Evolutionary conservation across 2,329 filamentous ascomycete genomes (phyloP).

Genomic region (Exophiala xenobiotica): DNA sequence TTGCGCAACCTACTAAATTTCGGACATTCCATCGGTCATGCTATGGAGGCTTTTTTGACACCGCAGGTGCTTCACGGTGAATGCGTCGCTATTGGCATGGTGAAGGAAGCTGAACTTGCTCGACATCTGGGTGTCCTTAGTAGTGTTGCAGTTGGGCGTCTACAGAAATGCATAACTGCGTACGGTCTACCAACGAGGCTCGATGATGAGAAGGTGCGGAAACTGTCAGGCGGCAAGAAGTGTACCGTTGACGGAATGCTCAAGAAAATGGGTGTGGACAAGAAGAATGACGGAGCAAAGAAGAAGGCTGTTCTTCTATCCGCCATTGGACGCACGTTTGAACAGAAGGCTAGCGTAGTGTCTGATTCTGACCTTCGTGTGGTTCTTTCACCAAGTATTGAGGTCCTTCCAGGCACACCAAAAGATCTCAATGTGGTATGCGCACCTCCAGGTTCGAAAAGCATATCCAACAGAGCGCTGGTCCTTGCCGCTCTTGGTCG

Average conservation of each 20-base stretch:
- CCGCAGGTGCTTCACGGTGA: slow-evolving; percentile 95
- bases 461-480: slow-evolving; percentile 91
- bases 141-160: slow-evolving; percentile 80
- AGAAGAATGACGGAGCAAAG: slow-evolving; percentile 93
- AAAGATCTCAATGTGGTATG: slow-evolving; percentile 67
- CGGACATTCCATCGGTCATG: slow-evolving; percentile 96
- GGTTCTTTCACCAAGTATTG: slow-evolving; percentile 75
- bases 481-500: slow-evolving; percentile 88
- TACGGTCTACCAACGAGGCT: slow-evolving; percentile 87
- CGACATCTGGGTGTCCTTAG: slow-evolving; percentile 82
- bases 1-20: slow-evolving; percentile 94
- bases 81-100: slow-evolving; percentile 95
- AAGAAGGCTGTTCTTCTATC: slow-evolving; percentile 96
- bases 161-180: slow-evolving; percentile 91
- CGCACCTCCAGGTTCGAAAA: slow-evolving; percentile 92
- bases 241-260: slow-evolving; percentile 85
- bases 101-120: slow-evolving; percentile 92
- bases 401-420: slow-evolving; percentile 71
- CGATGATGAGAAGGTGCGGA: slow-evolving; percentile 77
- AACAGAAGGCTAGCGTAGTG: slow-evolving; percentile 86
- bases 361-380: slow-evolving; percentile 79
- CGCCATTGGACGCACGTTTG: slow-evolving; percentile 82
- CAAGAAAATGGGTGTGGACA: slow-evolving; percentile 94
- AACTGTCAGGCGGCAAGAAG: slow-evolving; percentile 78
- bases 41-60: slow-evolving; percentile 90